These are phyloP conservation scores for Pleurozium schreberi DNA, from an alignment of 225 moss, liverwort and hornwort species.

Conservation along the genomic window DNA sequence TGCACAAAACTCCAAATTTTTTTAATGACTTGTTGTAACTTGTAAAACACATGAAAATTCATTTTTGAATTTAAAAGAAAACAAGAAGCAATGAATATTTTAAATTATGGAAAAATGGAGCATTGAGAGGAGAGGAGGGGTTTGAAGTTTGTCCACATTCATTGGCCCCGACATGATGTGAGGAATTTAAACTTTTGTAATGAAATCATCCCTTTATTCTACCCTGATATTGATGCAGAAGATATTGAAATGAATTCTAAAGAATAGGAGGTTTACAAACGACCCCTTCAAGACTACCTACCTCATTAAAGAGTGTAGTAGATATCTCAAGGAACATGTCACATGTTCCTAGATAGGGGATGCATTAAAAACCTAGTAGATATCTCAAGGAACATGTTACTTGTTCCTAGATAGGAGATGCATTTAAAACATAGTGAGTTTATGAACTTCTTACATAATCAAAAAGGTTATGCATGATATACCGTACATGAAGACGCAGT, in stretches of 20 bases:
- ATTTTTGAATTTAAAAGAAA: background rate
- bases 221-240: background rate
- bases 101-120: background rate
- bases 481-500: no score
- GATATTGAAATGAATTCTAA: background rate
- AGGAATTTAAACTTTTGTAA: background rate
- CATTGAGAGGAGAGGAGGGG: background rate
- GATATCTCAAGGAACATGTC: background rate
- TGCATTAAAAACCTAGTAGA: background rate
- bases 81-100: background rate
- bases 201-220: background rate
- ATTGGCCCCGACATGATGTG: background rate
- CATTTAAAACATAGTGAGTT: no score
- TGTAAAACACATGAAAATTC: background rate
- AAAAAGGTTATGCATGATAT: background rate
- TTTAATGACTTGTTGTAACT: no score
- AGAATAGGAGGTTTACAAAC: rapidly evolving
- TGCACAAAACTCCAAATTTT: background rate
- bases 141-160: background rate
- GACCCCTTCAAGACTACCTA: background rate
- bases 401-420: background rate
- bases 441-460: background rate
- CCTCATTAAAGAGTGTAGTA: background rate
- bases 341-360: background rate
- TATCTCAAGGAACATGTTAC: background rate